Evolutionary conservation across 2,329 filamentous ascomycete species (phyloP).

Genomic region (Botryotinia narcissicola): DNA sequence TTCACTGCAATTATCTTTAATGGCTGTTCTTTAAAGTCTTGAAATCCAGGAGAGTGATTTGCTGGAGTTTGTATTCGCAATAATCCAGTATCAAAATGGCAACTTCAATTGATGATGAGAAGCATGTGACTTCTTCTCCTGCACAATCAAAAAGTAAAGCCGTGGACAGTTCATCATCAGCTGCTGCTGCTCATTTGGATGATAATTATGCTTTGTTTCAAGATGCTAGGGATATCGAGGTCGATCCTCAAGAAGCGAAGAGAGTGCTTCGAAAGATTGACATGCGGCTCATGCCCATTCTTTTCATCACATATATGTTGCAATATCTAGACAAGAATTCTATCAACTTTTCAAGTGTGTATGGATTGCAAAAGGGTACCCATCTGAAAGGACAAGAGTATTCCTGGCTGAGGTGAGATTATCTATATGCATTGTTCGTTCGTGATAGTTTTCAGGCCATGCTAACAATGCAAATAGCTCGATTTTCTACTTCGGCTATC

Average conservation of each 20-base stretch:
- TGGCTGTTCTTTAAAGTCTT: neutral
- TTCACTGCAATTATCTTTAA: neutral
- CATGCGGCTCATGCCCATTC: constrained; percentile 51
- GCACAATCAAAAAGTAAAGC: neutral
- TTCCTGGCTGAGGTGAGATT: constrained; percentile 46
- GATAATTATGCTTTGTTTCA: constrained; percentile 42
- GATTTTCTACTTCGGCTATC: constrained; percentile 52
- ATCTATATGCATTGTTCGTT: neutral
- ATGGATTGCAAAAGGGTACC: constrained; percentile 47
- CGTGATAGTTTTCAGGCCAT: neutral
- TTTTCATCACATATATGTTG: constrained; percentile 57
- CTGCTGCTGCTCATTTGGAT: constrained; percentile 35
- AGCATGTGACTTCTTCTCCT: constrained; percentile 20
- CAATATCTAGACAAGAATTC: constrained; percentile 62
- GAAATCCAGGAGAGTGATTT: neutral
- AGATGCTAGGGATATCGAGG: constrained; percentile 32
- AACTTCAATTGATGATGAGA: constrained; percentile 26
- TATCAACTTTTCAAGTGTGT: constrained; percentile 51
- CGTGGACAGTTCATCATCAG: constrained; percentile 20
- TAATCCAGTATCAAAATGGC: constrained; percentile 5
- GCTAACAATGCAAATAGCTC: constrained; percentile 37
- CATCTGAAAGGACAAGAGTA: constrained; percentile 50
- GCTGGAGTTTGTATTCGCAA: neutral
- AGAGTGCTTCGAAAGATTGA: constrained; percentile 56
- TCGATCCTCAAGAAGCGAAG: constrained; percentile 34